Base-by-base conservation (phyloP, 495 filamentous ascomycete species). In the Lasiosphaeriaceae sp. region DNA sequence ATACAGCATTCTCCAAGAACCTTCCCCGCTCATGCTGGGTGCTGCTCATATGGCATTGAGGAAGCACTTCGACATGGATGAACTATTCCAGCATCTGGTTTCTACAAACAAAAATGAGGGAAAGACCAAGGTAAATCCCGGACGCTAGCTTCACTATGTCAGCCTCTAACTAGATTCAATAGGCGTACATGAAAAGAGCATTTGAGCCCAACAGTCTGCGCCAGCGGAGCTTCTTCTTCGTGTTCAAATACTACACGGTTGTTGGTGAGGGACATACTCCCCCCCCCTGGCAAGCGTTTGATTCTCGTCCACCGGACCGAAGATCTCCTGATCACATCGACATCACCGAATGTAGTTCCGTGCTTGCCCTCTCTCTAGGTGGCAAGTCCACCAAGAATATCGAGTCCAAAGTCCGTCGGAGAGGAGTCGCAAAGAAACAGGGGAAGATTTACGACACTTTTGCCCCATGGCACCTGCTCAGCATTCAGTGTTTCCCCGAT, bases 161-260 rank as follows among this genome's bases (percentile, higher is more conserved):
- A 31, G 26, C 26, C n/a, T 3, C 26, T 31, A 31, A 26, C 6
- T 3, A 1, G 11, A 5, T 11, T 2, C 12, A 26, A 11, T 12
- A 66, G 66, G 66, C 72, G 9, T 65, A 71, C 34, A 57, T 77
- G 50, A 61, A 76, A 49, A 62, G 77, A 19, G 66, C 73, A 1
- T 82, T 73, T 31, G 66, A 69, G 12, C 26, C 61, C 1, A 67
- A 74, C 24, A 35, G 55, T 1, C 57, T 70, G 26, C 67, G 69
- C 9, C 77, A 75, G 60, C 66, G 75, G 16, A 74, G 68, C 17
- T 81, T 83, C 58, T 70, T 81, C 23, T 82, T 83, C 60, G 75
- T 71, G 50, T 82, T 83, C 60, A 80, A 83, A 55, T 83, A 80
- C 50, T 81, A 77, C 59, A 69, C 80, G 22, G 70, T 81, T 12